Evolutionary conservation across 2,329 filamentous ascomycete species (phyloP), one percentile per base, ranked within the genome.

Genomic region (Botrytis pseudocinerea): DNA sequence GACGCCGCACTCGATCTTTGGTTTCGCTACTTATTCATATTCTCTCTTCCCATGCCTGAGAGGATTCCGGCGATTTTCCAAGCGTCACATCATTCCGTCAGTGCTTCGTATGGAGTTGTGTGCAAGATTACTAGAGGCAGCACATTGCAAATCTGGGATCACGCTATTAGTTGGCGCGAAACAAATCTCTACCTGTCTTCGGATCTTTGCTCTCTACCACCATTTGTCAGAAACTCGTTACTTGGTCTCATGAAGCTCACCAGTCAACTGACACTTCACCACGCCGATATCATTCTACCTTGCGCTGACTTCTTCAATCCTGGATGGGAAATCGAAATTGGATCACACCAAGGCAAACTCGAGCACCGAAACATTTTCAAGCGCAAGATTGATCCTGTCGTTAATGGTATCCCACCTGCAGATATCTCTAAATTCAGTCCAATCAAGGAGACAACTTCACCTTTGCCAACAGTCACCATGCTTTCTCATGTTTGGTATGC

Each of bases 381-480:
- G 64, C 84, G 88, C 69, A 90, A 90, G 78, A 87, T 91, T 61
- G 88, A 90, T 75, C 89, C 89, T 1, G 88, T 91, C 51, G 88
- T 90, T 75, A 91, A 91, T 77, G 89, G 89, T 69, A 90, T 91
- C 75, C 70, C 70, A n/a, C 70, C 70, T 20, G 86, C 86, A 66
- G 87, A 91, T 78, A 90, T 87, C 69, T 69, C 76, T 65, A 87
- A 87, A 73, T 91, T 91, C 78, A 81, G 86, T 48, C 89, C 89
- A 0, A 86, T 90, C 32, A 85, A 88, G 64, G 85, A 88, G 71
- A 88, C 90, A 76, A 86, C 86, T 69, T 87, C 88, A 0, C 83
- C 86, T 73, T 84, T 83, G 35, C 89, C 89, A 4, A 91, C 89
- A 0, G 89, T 90, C 3, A 89, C 88, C 40, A 91, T 91, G 89